Percentiles rank a stretch among this genome's conserved stretches.
These are phyloP conservation scores for Trichoderma sp. DNA, from an alignment of 2,329 filamentous ascomycete genomes.

Conservation along the genomic window DNA sequence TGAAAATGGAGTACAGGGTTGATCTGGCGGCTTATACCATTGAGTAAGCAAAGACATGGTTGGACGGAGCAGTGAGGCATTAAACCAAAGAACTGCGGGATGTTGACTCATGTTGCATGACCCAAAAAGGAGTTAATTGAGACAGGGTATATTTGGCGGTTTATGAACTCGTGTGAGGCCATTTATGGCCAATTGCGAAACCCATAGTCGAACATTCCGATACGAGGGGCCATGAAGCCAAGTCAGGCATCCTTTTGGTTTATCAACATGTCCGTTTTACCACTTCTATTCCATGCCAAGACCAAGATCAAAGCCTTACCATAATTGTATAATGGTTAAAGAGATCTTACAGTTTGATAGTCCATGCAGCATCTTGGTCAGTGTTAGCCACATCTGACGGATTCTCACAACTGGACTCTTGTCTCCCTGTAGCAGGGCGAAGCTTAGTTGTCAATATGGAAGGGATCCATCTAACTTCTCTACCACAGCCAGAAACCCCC, in stretches of 20 bases:
- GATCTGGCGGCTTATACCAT: background rate
- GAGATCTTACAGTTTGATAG: background rate
- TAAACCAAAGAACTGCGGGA: background rate
- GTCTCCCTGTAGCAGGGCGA: background rate
- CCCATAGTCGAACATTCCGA: background rate
- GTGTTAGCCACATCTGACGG: background rate
- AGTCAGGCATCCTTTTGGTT: background rate
- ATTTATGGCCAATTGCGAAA: background rate
- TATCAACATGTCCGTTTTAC: too few relatives aligned
- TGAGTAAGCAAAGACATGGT: background rate
- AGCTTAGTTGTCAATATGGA: background rate
- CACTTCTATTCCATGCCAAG: background rate
- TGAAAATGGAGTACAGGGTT: background rate
- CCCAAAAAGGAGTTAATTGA: background rate
- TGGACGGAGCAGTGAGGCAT: background rate
- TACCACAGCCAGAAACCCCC: background rate
- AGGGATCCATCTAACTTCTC: background rate
- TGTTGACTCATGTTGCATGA: background rate
- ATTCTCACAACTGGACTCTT: background rate
- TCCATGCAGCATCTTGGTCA: background rate
- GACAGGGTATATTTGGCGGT: background rate
- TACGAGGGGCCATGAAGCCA: background rate
- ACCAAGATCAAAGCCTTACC: background rate
- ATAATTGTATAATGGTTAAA: background rate
- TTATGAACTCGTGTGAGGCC: background rate